A percentile compares a stretch with the other conserved stretches of the same genome.
Evolutionary conservation across 2,329 filamentous ascomycete species (phyloP).

Genomic region (Mariannaea elegans): DNA sequence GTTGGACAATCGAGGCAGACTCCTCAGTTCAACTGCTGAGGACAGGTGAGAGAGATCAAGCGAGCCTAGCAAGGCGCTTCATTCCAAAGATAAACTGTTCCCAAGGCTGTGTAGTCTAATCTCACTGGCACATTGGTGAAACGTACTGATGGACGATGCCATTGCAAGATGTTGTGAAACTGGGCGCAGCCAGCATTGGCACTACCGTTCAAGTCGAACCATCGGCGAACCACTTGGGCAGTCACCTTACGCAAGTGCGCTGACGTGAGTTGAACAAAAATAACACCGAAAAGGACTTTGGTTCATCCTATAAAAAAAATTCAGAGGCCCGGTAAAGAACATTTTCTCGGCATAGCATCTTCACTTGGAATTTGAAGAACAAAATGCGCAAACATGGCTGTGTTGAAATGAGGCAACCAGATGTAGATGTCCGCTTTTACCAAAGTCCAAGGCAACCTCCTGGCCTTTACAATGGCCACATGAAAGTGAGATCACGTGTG

Average conservation of each 20-base stretch:
- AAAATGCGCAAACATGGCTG: background rate
- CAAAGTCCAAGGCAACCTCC: no score
- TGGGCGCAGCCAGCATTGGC: background rate
- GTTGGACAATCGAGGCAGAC: no score
- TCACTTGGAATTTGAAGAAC: background rate
- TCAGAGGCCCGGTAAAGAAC: background rate
- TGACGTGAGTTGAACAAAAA: background rate
- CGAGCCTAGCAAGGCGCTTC: background rate
- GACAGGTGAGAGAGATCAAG: no score
- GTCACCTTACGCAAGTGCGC: background rate
- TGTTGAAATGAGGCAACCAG: no score
- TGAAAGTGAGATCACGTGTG: no score
- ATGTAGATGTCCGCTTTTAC: no score
- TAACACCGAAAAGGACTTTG: conserved; percentile 5
- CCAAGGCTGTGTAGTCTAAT: background rate
- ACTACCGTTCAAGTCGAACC: background rate
- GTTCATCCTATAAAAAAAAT: background rate
- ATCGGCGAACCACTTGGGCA: background rate
- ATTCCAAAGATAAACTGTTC: background rate
- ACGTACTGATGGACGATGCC: background rate
- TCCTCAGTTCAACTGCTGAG: no score
- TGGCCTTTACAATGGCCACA: no score
- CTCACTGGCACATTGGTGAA: background rate
- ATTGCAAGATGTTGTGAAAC: background rate
- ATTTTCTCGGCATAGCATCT: background rate